Base-by-base conservation (phyloP, 1,139 yeast genomes). In the Casaregolazyma suthepensis region DNA sequence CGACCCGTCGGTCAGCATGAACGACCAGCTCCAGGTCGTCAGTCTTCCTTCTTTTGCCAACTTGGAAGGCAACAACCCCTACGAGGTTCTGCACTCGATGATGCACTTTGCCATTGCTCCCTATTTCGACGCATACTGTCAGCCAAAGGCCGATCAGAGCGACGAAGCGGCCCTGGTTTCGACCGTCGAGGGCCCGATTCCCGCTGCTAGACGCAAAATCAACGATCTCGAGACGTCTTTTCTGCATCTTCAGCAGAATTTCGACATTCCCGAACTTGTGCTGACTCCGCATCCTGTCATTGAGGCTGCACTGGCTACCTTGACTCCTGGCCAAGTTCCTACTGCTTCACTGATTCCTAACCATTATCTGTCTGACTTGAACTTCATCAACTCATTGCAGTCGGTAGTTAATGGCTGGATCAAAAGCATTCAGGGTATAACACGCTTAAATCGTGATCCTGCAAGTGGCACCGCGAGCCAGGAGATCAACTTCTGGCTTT, bases 401-500 rank as follows among this genome's bases (percentile, higher is more conserved):
- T 69, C 77, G 2, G 76, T 75, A 5, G 93, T 84, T 3, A 87
- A 87, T 61, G 74, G 74, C 10, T 90, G 97, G 97, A 80, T 84
- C 22, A 78, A 75, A 56, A 79, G 81, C 45, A 80, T 84, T 12
- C 87, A 83, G 59, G 69, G 75, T 1, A 71, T 88, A 7, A 79
- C 91, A 0, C 71, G 73, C 37, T 66, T 84, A 45, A 67, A 75
- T 26, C 68, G 77, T 4, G 77, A 77, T 37, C 81, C 87, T 0
- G 59, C 69, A 1, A 82, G 79, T 46, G 90, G 88, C 0, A 72
- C 79, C 0, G 80, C 90, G 0, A 62, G 73, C 0, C 93, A 87
- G 52, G 97, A 91, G 63, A 76, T 86, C 12, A 80, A 77, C 52
- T 91, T 87, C 62, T 91, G 98, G 97, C 73, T 75, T 20, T 80